A percentile compares a stretch with the other conserved stretches of the same genome.
Evolutionary conservation across 805 yeast genomes (phyloP).

Genomic region (Ascoidea rubescens): DNA sequence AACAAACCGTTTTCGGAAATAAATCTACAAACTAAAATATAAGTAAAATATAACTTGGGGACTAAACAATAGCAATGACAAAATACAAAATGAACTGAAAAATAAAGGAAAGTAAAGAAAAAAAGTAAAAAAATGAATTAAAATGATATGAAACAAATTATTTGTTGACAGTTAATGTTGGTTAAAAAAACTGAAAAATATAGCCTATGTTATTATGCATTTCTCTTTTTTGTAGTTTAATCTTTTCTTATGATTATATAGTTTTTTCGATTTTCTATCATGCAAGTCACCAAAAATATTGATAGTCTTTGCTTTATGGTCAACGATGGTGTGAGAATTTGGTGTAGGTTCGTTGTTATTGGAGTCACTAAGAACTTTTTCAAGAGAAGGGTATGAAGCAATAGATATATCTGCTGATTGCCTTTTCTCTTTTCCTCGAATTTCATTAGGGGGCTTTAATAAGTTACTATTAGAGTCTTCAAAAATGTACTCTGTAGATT

Average conservation of each 20-base stretch:
- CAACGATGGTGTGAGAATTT: not conserved
- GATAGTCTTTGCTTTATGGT: not conserved
- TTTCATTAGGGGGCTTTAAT: not conserved
- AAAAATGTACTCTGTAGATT: not conserved
- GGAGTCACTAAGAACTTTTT: not conserved
- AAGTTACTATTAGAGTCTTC: not conserved
- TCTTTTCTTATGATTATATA: conserved; percentile 1
- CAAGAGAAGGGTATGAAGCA: not conserved
- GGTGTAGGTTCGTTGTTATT: not conserved
- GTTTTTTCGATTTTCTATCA: not conserved
- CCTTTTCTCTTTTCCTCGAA: not conserved
- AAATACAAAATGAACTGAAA: no score
- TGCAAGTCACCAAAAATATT: not conserved
- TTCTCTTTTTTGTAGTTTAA: conserved; percentile 5
- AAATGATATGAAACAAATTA: no score
- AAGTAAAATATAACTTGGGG: no score
- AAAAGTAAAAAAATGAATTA: no score
- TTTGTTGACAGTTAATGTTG: no score
- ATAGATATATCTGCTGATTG: not conserved
- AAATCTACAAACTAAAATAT: no score
- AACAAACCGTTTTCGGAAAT: no score
- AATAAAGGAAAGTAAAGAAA: no score
- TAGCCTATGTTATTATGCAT: conserved; percentile 6
- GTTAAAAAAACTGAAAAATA: no score
- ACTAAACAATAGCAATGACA: no score